Percentiles rank a stretch among this genome's conserved stretches.
Evolutionary conservation across 2,329 filamentous ascomycete genomes (phyloP).

Genomic region (Fusarium graminum): DNA sequence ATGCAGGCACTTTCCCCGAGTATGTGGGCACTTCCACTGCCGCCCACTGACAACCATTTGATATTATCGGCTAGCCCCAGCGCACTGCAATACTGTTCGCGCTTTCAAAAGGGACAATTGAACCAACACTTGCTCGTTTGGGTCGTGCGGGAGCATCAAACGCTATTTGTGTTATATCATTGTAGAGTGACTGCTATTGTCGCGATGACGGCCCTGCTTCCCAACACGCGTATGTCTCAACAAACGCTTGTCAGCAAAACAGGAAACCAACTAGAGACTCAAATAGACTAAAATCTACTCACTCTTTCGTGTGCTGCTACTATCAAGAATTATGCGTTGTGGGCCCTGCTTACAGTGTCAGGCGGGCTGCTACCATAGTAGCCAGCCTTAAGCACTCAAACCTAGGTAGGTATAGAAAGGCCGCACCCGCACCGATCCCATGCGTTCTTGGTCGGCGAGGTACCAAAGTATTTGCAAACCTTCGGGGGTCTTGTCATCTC

Average conservation of each 20-base stretch:
- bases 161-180: slow-evolving; percentile 2
- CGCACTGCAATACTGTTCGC: slow-evolving; percentile 5
- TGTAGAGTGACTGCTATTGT: neutral
- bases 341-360: neutral
- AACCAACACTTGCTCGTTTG: neutral
- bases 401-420: no score
- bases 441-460: no score
- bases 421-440: no score
- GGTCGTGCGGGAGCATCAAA: neutral
- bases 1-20: neutral
- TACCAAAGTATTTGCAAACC: no score
- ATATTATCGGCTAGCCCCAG: slow-evolving; percentile 22
- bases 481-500: neutral
- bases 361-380: no score
- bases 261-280: neutral
- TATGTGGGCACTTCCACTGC: slow-evolving; percentile 3
- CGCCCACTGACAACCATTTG: slow-evolving; percentile 19
- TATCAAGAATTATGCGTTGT: neutral
- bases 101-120: neutral
- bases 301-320: no score
- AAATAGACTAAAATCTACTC: neutral
- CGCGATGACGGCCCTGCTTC: neutral
- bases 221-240: neutral
- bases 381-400: no score
- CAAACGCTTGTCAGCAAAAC: neutral